A percentile compares a stretch with the other conserved stretches of the same genome.
Conservation (phyloP, 495 filamentous ascomycete species). For the Annulohypoxylon nitens region DNA sequence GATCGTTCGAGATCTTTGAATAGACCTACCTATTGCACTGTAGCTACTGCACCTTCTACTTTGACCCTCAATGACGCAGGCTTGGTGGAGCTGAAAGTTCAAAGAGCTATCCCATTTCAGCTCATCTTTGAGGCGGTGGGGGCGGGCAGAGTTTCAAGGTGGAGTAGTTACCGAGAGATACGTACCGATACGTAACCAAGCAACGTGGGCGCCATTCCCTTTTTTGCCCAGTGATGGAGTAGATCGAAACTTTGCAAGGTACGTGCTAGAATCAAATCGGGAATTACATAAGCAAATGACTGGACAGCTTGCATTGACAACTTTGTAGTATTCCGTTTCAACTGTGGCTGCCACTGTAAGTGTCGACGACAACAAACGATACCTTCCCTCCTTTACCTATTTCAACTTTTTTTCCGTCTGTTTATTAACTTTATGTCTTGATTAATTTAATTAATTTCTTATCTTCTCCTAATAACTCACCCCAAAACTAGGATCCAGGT, state of each 20-base stretch:
- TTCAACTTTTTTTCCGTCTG: not conserved
- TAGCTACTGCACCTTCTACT: conserved; percentile 6
- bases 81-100: conserved; percentile 20
- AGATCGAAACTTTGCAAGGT: conserved; percentile 4
- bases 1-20: conserved; percentile 19
- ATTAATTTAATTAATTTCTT: conserved; percentile 37
- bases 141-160: conserved; percentile 19
- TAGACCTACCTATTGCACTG: conserved; percentile 11
- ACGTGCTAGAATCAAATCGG: conserved; percentile 12
- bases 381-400: conserved; percentile 14
- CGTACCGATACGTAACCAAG: conserved; percentile 19
- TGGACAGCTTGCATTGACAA: conserved; percentile 42
- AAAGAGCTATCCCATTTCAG: conserved; percentile 38
- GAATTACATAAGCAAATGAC: conserved; percentile 34
- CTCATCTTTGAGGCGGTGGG: conserved; percentile 17
- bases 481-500: not conserved
- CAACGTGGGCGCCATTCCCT: conserved; percentile 21
- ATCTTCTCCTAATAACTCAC: not conserved
- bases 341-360: not conserved
- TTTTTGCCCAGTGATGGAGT: not conserved
- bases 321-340: not conserved
- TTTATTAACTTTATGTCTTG: not conserved
- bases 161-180: conserved; percentile 15
- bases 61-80: conserved; percentile 46
- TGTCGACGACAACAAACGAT: conserved; percentile 18